Percentiles rank a stretch among this genome's conserved stretches.
phyloP scores from a whole-genome alignment of 169 alveolate species.

The Besnoitia besnoiti region DNA sequence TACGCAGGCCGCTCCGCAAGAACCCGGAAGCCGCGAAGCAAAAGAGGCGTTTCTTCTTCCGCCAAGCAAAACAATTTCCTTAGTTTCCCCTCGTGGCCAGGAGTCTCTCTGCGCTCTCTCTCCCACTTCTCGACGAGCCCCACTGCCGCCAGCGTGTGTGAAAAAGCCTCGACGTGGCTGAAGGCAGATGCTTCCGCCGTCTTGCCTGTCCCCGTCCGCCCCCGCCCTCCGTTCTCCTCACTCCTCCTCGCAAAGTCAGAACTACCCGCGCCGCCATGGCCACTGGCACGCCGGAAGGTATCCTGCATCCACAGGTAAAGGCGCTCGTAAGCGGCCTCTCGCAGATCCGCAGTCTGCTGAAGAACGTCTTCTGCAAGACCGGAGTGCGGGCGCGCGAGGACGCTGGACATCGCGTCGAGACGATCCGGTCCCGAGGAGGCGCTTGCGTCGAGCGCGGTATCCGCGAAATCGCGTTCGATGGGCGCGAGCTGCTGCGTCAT shows the following conservation, averaged over 20 bases:
- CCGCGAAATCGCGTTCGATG: neutral
- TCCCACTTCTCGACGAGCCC: neutral
- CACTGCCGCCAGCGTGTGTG: neutral
- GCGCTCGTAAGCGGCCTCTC: constrained; percentile 22
- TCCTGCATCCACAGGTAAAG: constrained; percentile 22
- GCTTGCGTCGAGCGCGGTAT: too few relatives aligned
- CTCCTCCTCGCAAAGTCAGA: neutral
- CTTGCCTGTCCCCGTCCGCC: neutral
- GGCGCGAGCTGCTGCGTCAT: neutral
- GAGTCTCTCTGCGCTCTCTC: neutral
- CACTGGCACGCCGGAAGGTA: neutral
- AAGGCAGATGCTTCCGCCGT: neutral
- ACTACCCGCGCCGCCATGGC: neutral
- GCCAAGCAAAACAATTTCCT: neutral
- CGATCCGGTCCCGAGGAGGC: neutral
- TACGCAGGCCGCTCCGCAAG: constrained; percentile 10
- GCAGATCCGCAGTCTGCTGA: constrained; percentile 20
- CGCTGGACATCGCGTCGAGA: neutral
- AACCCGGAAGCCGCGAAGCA: neutral
- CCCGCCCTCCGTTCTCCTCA: neutral
- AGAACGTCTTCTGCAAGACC: constrained; percentile 9
- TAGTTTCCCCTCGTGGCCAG: neutral
- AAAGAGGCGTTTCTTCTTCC: neutral
- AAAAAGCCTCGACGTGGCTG: neutral
- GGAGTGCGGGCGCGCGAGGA: neutral